phyloP scores from a whole-genome alignment of 2,329 filamentous ascomycete genomes.

The Zymoseptoria passerinii region DNA sequence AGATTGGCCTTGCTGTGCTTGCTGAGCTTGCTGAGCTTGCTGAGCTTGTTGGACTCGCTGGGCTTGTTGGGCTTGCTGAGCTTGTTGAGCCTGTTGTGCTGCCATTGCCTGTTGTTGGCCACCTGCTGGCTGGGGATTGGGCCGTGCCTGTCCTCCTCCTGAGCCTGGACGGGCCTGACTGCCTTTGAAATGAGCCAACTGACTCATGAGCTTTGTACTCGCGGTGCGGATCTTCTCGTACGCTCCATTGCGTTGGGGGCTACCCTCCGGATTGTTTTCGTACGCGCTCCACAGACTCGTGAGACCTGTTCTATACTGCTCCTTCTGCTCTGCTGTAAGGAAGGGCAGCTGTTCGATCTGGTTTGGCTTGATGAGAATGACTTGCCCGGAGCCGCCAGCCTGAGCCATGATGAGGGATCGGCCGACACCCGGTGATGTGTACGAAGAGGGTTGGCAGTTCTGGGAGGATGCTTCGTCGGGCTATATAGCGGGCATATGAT shows the following conservation, averaged over 20 bases:
- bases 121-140: constrained; percentile 7
- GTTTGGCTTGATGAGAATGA: constrained; percentile 40
- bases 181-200: constrained; percentile 6
- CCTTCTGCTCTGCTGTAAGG: constrained; percentile 47
- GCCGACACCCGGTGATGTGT: background rate
- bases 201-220: constrained; percentile 38
- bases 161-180: constrained; percentile 12
- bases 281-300: constrained; percentile 47
- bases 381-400: background rate
- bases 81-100: constrained; percentile 11
- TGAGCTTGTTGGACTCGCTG: constrained; percentile 2
- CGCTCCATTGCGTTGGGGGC: constrained; percentile 42
- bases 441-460: background rate
- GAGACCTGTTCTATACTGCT: constrained; percentile 47
- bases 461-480: background rate
- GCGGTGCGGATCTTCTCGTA: constrained; percentile 43
- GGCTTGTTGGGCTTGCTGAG: constrained; percentile 5
- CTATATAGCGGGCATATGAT: background rate
- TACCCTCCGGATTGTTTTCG: constrained; percentile 42
- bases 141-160: constrained; percentile 12
- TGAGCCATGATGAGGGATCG: background rate
- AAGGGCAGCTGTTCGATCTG: constrained; percentile 46
- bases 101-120: constrained; percentile 10
- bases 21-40: constrained; percentile 6
- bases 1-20: background rate